Base-by-base conservation (phyloP, 2,329 filamentous ascomycete species). In the Periconia macrospinosa region DNA sequence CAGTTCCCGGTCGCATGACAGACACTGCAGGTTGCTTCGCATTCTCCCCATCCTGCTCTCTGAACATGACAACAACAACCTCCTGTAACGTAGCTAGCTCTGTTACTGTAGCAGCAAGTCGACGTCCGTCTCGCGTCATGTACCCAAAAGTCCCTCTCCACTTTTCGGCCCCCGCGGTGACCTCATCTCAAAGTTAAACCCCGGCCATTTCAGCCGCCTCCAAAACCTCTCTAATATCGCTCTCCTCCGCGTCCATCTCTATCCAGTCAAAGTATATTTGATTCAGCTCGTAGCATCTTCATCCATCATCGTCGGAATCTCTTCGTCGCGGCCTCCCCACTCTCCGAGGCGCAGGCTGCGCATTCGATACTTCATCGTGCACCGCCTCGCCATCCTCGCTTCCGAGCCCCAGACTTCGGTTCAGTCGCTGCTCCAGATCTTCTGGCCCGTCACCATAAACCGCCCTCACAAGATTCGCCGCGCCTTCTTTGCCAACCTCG, bases 401-500 rank as follows among this genome's bases (percentile, higher is more conserved):
- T 1, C 57, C 63, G 9, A 71, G 54, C 17, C 68, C 66, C 17
- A 75, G 61, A 45, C 69, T 74, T 20, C 72, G 60, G 59, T 61
- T 58, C 19, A 75, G 62, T 13, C 63, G 64, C 55, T 62, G 57
- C 46, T 75, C 69, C 1, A 75, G 56, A 45, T 72, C 71, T 5
- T 65, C 61, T 11, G 53, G 60, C 19, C 66, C 60, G 17, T 68
- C 65, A 7, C 68, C 84, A 67, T 82, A 85, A 1, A 87, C 81
- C 47, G 74, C 75, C 56, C 77, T 76, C 3, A 92, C 85, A 58
- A 97, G 75, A 0, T 85, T 86, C 17, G 86, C 84, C 13, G 94
- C 88, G 0, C 89, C 90, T 47, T 86, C 82, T n/a, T 86, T 80
- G 0, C 89, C 90, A 35, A 97, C 84, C 73, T 97, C 94, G 8